These are phyloP conservation scores for Cercospora sp. DNA, from an alignment of 2,329 filamentous ascomycete species.

Conservation along the genomic window DNA sequence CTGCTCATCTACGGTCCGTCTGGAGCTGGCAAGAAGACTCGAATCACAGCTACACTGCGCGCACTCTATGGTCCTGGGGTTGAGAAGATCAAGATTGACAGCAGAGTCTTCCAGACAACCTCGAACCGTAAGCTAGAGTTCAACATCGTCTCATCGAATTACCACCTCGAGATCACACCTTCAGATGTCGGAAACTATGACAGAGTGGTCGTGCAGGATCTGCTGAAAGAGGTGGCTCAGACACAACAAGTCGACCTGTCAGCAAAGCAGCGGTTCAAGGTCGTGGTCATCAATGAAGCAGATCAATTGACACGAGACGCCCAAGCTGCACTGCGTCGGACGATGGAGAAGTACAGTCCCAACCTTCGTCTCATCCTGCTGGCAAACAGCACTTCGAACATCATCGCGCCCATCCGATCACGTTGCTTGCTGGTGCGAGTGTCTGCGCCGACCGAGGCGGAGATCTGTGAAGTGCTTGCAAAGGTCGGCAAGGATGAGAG, in stretches of 20 bases:
- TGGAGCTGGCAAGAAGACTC: constrained; percentile 95
- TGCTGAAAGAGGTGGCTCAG: constrained; percentile 96
- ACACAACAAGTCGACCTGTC: constrained; percentile 96
- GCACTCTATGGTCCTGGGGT: constrained; percentile 93
- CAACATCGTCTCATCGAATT: constrained; percentile 95
- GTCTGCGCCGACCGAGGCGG: constrained; percentile 78
- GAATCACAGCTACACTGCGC: constrained; percentile 91
- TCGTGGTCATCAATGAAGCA: constrained; percentile 98
- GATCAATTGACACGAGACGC: constrained; percentile 92
- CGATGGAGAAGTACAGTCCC: constrained; percentile 99
- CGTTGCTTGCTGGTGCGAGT: constrained; percentile 89
- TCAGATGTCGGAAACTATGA: constrained; percentile 97
- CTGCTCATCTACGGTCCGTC: constrained; percentile 96
- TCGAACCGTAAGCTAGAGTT: constrained; percentile 97
- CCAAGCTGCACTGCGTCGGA: constrained; percentile 88
- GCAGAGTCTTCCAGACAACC: constrained; percentile 91
- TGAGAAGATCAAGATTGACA: constrained; percentile 99
- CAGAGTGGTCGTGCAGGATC: constrained; percentile 89
- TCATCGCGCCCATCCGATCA: constrained; percentile 96
- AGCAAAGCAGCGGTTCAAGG: constrained; percentile 92
- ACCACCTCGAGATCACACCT: constrained; percentile 97
- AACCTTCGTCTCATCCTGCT: constrained; percentile 89
- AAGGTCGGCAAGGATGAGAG: constrained; percentile 74
- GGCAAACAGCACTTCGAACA: constrained; percentile 95
- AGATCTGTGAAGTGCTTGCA: constrained; percentile 77